Base-by-base conservation (phyloP, 73 alveolate genomes). In the Blepharisma japonicum region DNA sequence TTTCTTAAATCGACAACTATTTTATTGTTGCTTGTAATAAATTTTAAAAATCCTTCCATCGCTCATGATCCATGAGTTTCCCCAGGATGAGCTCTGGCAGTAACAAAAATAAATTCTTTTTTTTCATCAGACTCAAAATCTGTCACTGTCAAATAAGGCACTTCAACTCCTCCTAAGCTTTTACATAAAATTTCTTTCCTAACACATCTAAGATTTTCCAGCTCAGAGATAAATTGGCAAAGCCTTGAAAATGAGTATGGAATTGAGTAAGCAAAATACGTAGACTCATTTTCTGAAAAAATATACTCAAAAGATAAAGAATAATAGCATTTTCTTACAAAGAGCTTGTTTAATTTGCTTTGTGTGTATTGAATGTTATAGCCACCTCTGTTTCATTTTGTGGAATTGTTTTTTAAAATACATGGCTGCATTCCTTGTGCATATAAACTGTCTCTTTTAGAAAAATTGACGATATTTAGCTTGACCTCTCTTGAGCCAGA, bases 381-480 rank as follows among this genome's bases (percentile, higher is more conserved):
- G 61, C 92, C 81, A 32, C 71, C 76, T 27, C 84, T 81, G n/a
- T 0, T 51, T 11, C 66, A 51, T 14, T 11, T 76, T 78, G 42
- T 8, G 55, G 42, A 18, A 51, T 48, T 79, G 55, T 80, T 53
- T 79, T 27, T 46, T 45, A 50, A 23, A 77, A 78, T 78, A n/a
- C 61, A 79, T 86, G 89, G 55, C 80, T 89, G 86, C 89, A 86
- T 78, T 89, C 92, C 68, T 92, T 84, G 50, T 87, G 91, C 25
- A 90, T 90, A 86, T 45, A 80, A 9, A 95, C 94, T 9, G 85
- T 83, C 55, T 93, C 79, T 68, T 71, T 96, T 94, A 94, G 92
- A 81, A 90, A 94, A 82, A 87, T 96, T 96, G 53, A 96, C 94
- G 8, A 96, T 96, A 82, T 96, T 96, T 86, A 96, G 93, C 66